Evolutionary conservation across 2,329 filamentous ascomycete species (phyloP), one percentile per base, ranked within the genome.

Genomic region (Penicillium sp.): DNA sequence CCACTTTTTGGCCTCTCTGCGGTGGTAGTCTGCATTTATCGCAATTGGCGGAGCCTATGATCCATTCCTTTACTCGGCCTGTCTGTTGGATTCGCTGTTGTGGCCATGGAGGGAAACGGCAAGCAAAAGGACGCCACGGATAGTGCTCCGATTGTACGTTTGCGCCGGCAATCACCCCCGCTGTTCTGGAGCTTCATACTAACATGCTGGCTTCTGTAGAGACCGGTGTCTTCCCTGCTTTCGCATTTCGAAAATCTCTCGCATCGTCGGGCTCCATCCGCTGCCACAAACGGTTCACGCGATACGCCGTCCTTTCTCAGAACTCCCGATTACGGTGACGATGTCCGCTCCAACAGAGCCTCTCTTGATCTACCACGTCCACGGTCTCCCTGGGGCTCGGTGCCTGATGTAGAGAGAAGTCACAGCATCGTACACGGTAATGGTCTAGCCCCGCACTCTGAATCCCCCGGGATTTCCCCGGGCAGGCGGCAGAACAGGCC

Each of bases 401-500:
- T n/a, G n/a, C n/a, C n/a, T n/a, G n/a, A n/a, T n/a, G n/a, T n/a
- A n/a, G n/a, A n/a, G n/a, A n/a, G n/a, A n/a, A n/a, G n/a, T n/a
- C n/a, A n/a, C n/a, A n/a, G n/a, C n/a, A n/a, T n/a, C n/a, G n/a
- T n/a, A n/a, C n/a, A n/a, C n/a, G n/a, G n/a, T n/a, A n/a, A n/a
- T n/a, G n/a, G n/a, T n/a, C n/a, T n/a, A n/a, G n/a, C n/a, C n/a
- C n/a, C n/a, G n/a, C n/a, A n/a, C n/a, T n/a, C 49, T 7, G 58
- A 64, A 47, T 54, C 6, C 45, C 61, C 10, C 62, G 65, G 22
- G 57, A 61, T 39, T 71, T 69, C 79, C 81, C 54, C 80, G n/a
- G 69, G 61, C 78, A 82, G 52, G 79, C 74, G 68, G 78, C 83
- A 61, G 81, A 80, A 63, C 46, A 63, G 72, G 37, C 72, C 71